These are phyloP conservation scores for Penicillium coffeae DNA, from an alignment of 495 filamentous ascomycete genomes.

Conservation along the genomic window DNA sequence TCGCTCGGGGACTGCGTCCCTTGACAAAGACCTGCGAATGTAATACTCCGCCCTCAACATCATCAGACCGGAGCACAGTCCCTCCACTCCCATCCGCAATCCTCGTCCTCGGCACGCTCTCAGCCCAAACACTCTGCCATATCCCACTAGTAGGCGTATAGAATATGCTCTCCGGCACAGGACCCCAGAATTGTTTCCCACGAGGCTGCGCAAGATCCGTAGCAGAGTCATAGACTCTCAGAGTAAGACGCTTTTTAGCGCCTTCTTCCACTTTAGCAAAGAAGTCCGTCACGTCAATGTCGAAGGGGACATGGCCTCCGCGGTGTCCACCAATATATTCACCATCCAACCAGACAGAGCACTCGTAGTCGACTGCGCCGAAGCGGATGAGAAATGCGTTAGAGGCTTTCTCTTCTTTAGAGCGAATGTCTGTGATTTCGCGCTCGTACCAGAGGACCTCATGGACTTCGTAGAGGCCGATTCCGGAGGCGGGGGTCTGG, in stretches of 20 bases:
- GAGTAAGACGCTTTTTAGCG: slow-evolving; percentile 13
- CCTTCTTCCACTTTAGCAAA: slow-evolving; percentile 6
- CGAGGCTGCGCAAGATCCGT: slow-evolving; percentile 35
- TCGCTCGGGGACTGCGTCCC: slow-evolving; percentile 10
- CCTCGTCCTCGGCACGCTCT: slow-evolving; percentile 30
- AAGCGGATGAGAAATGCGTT: slow-evolving; percentile 31
- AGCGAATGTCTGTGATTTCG: slow-evolving; percentile 43
- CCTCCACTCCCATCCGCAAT: slow-evolving; percentile 26
- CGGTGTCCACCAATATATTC: slow-evolving; percentile 20
- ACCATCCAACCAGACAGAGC: slow-evolving; percentile 31
- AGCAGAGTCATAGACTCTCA: slow-evolving; percentile 32
- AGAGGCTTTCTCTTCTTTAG: slow-evolving; percentile 8
- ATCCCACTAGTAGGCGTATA: slow-evolving; percentile 38
- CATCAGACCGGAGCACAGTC: slow-evolving; percentile 30
- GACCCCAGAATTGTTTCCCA: slow-evolving; percentile 39
- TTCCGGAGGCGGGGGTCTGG: slow-evolving; percentile 53
- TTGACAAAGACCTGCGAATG: slow-evolving; percentile 22
- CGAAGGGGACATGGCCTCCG: slow-evolving; percentile 39
- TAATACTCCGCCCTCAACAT: slow-evolving; percentile 26
- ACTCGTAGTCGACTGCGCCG: slow-evolving; percentile 39
- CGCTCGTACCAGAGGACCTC: slow-evolving; percentile 61
- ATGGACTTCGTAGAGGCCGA: slow-evolving; percentile 51
- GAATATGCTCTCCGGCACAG: slow-evolving; percentile 38
- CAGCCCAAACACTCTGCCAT: slow-evolving; percentile 36
- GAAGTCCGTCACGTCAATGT: slow-evolving; percentile 30